Percentiles rank a stretch among this genome's conserved stretches.
phyloP scores from a whole-genome alignment of 1,284 basidiomycete species.

The Melanopsichium pennsylvanicum region DNA sequence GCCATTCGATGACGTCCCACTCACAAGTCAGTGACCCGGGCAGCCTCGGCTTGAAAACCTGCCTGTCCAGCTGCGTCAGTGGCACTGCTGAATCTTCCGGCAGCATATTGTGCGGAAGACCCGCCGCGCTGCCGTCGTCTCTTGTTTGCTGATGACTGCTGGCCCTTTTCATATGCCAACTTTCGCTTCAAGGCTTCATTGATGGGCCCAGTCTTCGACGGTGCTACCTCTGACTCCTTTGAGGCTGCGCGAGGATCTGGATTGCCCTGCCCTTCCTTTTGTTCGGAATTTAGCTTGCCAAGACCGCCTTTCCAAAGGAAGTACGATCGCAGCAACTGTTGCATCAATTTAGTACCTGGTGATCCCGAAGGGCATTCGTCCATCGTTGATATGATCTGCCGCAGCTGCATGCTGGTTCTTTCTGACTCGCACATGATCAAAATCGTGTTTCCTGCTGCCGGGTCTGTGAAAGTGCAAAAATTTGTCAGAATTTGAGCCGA shows the following conservation, averaged over 20 bases:
- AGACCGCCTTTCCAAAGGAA: constrained; percentile 82
- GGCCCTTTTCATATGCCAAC: constrained; percentile 27
- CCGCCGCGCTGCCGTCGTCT: constrained; percentile 66
- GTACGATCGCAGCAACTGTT: constrained; percentile 75
- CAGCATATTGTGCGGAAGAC: constrained; percentile 6
- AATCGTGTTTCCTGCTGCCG: constrained; percentile 51
- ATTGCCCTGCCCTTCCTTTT: constrained; percentile 3
- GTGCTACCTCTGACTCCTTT: constrained; percentile 9
- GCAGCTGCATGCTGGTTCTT: constrained; percentile 53
- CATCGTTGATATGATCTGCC: constrained; percentile 54
- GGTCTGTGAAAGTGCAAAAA: constrained; percentile 2
- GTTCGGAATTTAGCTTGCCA: constrained; percentile 64
- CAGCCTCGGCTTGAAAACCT: constrained; percentile 69
- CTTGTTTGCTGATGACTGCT: constrained; percentile 63
- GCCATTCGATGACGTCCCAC: too few species aligned
- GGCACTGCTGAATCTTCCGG: constrained; percentile 13
- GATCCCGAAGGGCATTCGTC: constrained; percentile 24
- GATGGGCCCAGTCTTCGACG: constrained; percentile 6
- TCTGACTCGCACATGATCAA: constrained; percentile 61
- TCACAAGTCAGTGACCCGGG: constrained; percentile 73
- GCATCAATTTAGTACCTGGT: constrained; percentile 75
- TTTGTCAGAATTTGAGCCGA: constrained; percentile 2
- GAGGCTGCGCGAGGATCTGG: background rate
- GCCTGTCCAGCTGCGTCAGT: constrained; percentile 21
- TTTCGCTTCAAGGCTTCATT: constrained; percentile 59